Base-by-base conservation (phyloP, 805 yeast species). In the Saccharomycopsis sp. region DNA sequence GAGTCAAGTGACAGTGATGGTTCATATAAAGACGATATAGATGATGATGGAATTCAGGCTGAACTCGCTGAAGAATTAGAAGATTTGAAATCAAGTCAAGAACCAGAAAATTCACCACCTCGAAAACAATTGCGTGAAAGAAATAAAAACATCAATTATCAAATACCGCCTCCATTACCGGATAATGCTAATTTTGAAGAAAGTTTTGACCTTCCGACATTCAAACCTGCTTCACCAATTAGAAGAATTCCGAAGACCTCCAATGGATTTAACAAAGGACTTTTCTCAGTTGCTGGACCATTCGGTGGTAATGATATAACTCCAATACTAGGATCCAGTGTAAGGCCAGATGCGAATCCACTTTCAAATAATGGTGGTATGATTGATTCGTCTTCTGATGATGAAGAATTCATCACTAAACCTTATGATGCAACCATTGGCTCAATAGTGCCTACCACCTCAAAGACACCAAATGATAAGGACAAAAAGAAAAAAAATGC, bases 301-400 rank as follows among this genome's bases (percentile, higher is more conserved):
- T 90, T 90, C 68, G 98, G 98, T 23, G 98, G 98, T 19, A 81
- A 90, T 50, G 97, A 90, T 59, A 95, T 87, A 1, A 74, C 80
- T 5, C 82, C 96, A 0, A 66, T 90, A 24, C 87, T 88, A 61
- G 89, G 93, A 4, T 72, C 75, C 38, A 77, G 77, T 47, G 67
- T 71, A 20, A 79, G 85, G 3, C 33, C 20, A 13, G 41, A 41
- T 17, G 23, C 35, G 17, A 26, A 29, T 11, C n/a, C n/a, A n/a
- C n/a, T n/a, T n/a, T n/a, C n/a, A n/a, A 74, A 75, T 1, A 45
- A 39, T 16, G 70, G 68, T 4, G 71, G 73, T 1, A 64, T 65
- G 4, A 67, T 71, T 40, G 75, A 67, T 40, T 65, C 72, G 13
- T 71, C 71, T 49, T 70, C 71, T 29, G 64, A 73, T 5, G 75